phyloP scores from a whole-genome alignment of 2,329 filamentous ascomycete species.

The Ascochyta koolunga region DNA sequence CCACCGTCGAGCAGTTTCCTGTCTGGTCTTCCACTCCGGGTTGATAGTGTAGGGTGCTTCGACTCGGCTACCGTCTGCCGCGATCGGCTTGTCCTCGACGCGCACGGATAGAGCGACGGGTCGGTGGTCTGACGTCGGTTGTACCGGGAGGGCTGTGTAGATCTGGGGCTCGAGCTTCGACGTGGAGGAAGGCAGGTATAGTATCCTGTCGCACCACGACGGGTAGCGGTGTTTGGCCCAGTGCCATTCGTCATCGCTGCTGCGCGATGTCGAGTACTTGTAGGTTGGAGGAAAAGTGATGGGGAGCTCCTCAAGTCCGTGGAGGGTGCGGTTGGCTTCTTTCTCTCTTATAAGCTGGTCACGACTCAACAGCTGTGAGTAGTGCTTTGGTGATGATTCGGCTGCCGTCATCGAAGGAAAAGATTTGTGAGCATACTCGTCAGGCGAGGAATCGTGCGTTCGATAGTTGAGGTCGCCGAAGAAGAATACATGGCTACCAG shows the following conservation, averaged over 20 bases:
- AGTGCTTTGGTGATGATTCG: slow-evolving; percentile 62
- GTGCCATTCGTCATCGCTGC: slow-evolving; percentile 59
- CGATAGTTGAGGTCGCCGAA: slow-evolving; percentile 96
- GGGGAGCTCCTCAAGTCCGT: slow-evolving; percentile 75
- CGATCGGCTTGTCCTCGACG: slow-evolving; percentile 63
- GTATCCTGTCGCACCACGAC: slow-evolving; percentile 89
- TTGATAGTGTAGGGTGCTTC: slow-evolving; percentile 63
- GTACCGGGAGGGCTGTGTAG: slow-evolving; percentile 78
- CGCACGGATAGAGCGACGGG: slow-evolving; percentile 75
- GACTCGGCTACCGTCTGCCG: slow-evolving; percentile 30
- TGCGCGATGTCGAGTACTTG: slow-evolving; percentile 68
- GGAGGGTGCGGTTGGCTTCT: slow-evolving; percentile 71
- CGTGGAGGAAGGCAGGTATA: slow-evolving; percentile 66
- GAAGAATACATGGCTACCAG: slow-evolving; percentile 79
- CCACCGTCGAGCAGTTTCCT: slow-evolving; percentile 60
- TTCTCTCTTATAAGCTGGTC: slow-evolving; percentile 84
- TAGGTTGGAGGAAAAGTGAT: slow-evolving; percentile 91
- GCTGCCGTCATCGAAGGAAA: slow-evolving; percentile 68
- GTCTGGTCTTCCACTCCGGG: slow-evolving; percentile 60
- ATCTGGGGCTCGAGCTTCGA: slow-evolving; percentile 60
- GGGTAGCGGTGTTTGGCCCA: slow-evolving; percentile 85
- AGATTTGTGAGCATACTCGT: slow-evolving; percentile 58
- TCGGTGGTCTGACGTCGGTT: slow-evolving; percentile 86
- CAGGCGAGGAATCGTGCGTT: slow-evolving; percentile 71
- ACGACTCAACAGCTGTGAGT: slow-evolving; percentile 67